Evolutionary conservation across 2,329 filamentous ascomycete genomes (phyloP).

Genomic region (Thelonectria rubi): DNA sequence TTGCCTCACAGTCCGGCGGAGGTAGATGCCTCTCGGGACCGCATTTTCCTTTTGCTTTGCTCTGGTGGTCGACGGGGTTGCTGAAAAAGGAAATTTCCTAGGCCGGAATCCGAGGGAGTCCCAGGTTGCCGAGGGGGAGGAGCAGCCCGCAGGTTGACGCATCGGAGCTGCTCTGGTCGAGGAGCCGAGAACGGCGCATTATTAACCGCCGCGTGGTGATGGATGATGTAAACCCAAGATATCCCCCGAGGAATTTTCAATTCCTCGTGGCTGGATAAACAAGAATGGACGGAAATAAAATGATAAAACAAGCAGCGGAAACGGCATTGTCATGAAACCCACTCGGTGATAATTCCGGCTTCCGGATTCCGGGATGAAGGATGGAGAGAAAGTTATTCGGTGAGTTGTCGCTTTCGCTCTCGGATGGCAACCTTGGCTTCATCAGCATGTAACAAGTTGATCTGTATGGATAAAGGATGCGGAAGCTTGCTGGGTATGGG

Average conservation of each 20-base stretch:
- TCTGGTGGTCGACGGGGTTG: slow-evolving; percentile 4
- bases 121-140: slow-evolving; percentile 4
- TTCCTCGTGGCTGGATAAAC: background rate
- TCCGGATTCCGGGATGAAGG: slow-evolving; percentile 14
- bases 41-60: slow-evolving; percentile 23
- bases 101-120: slow-evolving; percentile 20
- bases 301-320: slow-evolving; percentile 9
- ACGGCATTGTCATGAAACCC: background rate
- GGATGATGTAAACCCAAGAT: background rate
- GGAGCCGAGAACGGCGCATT: background rate
- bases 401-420: slow-evolving; percentile 10
- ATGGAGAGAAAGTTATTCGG: background rate
- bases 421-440: slow-evolving; percentile 13
- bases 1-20: background rate
- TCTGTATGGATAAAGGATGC: background rate
- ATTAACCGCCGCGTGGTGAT: background rate
- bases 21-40: background rate
- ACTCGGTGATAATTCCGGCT: slow-evolving; percentile 22
- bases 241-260: background rate
- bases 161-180: background rate
- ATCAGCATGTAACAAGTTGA: background rate
- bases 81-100: slow-evolving; percentile 37
- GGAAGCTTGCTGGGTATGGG: slow-evolving; percentile 7
- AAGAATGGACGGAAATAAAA: slow-evolving; percentile 13
- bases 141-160: background rate